A percentile compares a stretch with the other conserved stretches of the same genome.
These are phyloP conservation scores for Pulicaria dysenterica DNA, from an alignment of 129 eudicot species.

Conservation along the genomic window DNA sequence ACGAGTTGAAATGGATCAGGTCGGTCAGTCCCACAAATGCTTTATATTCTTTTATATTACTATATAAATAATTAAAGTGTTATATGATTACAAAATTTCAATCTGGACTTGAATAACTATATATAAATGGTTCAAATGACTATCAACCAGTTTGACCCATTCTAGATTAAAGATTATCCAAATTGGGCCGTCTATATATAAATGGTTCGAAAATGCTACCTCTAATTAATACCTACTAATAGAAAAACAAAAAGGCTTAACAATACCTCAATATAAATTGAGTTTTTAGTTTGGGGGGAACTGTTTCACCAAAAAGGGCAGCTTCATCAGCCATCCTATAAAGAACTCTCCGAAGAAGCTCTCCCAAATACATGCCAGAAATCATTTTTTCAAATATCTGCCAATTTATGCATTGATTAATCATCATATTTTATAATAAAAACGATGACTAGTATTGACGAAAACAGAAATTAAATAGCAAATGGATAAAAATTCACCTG, in stretches of 20 bases:
- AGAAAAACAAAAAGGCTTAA: neutral
- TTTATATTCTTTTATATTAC: neutral
- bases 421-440: neutral
- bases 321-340: slow-evolving; percentile 82
- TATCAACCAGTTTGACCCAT: neutral
- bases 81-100: neutral
- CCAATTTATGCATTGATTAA: slow-evolving; percentile 3
- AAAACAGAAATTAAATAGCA: neutral
- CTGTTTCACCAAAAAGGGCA: slow-evolving; percentile 70
- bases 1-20: neutral
- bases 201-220: neutral
- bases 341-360: slow-evolving; percentile 76
- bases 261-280: slow-evolving; percentile 74
- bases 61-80: neutral
- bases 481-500: slow-evolving; percentile 51
- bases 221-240: neutral
- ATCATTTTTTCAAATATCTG: slow-evolving; percentile 80
- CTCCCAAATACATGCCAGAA: slow-evolving; percentile 96
- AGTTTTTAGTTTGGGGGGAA: slow-evolving; percentile 71
- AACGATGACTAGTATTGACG: neutral
- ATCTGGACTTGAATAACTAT: neutral
- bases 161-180: neutral
- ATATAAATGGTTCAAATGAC: too few relatives aligned
- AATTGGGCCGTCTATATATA: neutral
- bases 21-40: neutral